These are phyloP conservation scores for Sclerotinia minor DNA, from an alignment of 2,329 filamentous ascomycete genomes.

Conservation along the genomic window DNA sequence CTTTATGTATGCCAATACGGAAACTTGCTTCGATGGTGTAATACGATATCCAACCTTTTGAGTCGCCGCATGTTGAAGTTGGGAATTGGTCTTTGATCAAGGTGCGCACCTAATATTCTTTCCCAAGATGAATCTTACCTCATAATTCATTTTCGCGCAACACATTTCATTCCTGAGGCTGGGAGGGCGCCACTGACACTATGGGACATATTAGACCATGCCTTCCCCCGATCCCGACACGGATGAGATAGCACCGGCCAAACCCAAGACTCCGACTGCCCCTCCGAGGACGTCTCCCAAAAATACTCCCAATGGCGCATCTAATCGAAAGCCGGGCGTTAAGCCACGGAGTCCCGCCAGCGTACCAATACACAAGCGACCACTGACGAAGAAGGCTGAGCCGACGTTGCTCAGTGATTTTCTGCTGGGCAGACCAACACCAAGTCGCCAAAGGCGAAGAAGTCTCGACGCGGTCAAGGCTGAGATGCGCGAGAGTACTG, in stretches of 20 bases:
- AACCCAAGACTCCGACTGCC: slow-evolving; percentile 25
- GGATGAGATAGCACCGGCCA: slow-evolving; percentile 23
- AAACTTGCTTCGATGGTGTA: slow-evolving; percentile 20
- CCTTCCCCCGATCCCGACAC: slow-evolving; percentile 24
- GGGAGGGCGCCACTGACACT: slow-evolving; percentile 14
- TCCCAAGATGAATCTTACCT: neutral
- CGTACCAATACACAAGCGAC: slow-evolving; percentile 35
- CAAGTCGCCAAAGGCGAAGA: slow-evolving; percentile 57
- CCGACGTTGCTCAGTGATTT: slow-evolving; percentile 58
- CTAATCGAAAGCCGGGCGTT: slow-evolving; percentile 29
- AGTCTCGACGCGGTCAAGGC: slow-evolving; percentile 60
- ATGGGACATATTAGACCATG: slow-evolving; percentile 21
- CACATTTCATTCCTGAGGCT: neutral
- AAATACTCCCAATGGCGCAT: slow-evolving; percentile 33
- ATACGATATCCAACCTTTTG: slow-evolving; percentile 7
- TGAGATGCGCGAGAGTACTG: slow-evolving; percentile 53
- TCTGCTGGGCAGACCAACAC: slow-evolving; percentile 56
- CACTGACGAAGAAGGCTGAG: slow-evolving; percentile 39
- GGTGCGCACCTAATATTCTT: slow-evolving; percentile 21
- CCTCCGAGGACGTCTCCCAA: slow-evolving; percentile 29
- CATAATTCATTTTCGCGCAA: slow-evolving; percentile 11
- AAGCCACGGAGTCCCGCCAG: slow-evolving; percentile 34
- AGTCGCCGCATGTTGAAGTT: slow-evolving; percentile 25
- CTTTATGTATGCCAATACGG: slow-evolving; percentile 16
- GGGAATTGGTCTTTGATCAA: slow-evolving; percentile 27